Evolutionary conservation across 1,284 basidiomycete genomes (phyloP), one percentile per base, ranked within the genome.

Genomic region (Pisolithus thermaeus): DNA sequence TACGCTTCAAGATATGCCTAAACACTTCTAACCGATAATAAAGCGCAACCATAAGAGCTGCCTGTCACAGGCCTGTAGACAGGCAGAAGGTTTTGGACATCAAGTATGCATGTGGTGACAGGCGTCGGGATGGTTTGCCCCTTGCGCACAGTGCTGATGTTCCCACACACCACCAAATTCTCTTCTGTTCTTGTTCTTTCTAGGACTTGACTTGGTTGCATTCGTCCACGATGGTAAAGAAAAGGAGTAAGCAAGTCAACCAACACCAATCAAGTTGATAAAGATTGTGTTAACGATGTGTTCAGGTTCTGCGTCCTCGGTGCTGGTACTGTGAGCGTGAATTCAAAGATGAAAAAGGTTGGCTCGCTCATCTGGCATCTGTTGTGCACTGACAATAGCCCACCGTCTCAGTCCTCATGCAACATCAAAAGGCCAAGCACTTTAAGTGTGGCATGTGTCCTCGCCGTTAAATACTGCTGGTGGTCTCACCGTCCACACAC

Each of bases 261-360:
- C 39, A 6, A 12, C 14, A 22, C 20, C n/a, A 12, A 35, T 35
- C 32, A 35, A 35, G 11, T 14, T 30, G 71, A 60, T 12, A 22
- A 25, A 22, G 9, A 16, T 22, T 27, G 18, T 44, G 41, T 6
- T 27, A 22, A 16, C 35, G 4, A 14, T 32, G 25, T 3, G 27
- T 12, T 4, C 56, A 93, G 91, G 74, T 92, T 54, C 81, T 94
- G 61, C 87, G 90, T 39, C 92, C 92, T 18, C 95, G 92, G 92
- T 96, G 92, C 74, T 97, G 94, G 96, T 97, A 97, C 71, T 97
- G 95, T 78, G 96, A 99, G 74, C 85, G 94, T 69, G 96, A 96
- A 71, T 97, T 97, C 63, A 93, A 97, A 70, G 94, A 97, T 81
- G 93, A 95, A 71, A 96, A 96, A 74, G 92, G 92, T 91, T 57